Evolutionary conservation across 345 rosid species (phyloP), one percentile per base, ranked within the genome.

Genomic region (Gossypium arboreum): DNA sequence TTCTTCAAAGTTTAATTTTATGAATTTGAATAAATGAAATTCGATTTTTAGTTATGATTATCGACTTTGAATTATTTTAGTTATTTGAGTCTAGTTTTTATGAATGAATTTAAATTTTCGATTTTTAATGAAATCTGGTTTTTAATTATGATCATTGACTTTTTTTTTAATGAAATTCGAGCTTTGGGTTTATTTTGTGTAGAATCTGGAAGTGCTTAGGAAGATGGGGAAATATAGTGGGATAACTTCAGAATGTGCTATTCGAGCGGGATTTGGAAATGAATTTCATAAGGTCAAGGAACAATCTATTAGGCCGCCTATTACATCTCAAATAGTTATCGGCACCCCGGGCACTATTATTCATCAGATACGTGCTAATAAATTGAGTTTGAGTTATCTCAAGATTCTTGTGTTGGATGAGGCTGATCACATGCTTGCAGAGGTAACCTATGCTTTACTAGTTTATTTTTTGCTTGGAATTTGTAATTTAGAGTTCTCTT

Each of bases 341-440:
- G 99, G 99, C 18, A 95, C 99, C 45, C 97, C 99, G 62, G 99
- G 99, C 44, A 91, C 99, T 1, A 75, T 93, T 47, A 90, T 86
- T 81, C 93, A 78, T 77, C 85, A 92, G 88, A 88, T 90, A 84
- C 48, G 94, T 0, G 68, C 17, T 6, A 93, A 77, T 87, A 93
- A 88, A 79, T 78, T 95, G 81, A 81, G 89, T 47, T 67, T 79
- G 18, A 68, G 41, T 72, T 81, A 12, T 76, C 54, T 93, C 77
- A 89, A 88, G 85, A 87, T 95, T 81, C 97, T 95, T 66, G 98
- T 95, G 68, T 90, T 93, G 82, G 98, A 95, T 77, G 97, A 93
- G 81, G 99, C 98, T 67, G 99, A 91, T 84, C 98, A 89, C 79
- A 91, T 95, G 98, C 83, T 95, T 73, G 93, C 90, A 62, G 87